These are phyloP conservation scores for Yarrowia sp. DNA, from an alignment of 805 yeast species.

Conservation along the genomic window DNA sequence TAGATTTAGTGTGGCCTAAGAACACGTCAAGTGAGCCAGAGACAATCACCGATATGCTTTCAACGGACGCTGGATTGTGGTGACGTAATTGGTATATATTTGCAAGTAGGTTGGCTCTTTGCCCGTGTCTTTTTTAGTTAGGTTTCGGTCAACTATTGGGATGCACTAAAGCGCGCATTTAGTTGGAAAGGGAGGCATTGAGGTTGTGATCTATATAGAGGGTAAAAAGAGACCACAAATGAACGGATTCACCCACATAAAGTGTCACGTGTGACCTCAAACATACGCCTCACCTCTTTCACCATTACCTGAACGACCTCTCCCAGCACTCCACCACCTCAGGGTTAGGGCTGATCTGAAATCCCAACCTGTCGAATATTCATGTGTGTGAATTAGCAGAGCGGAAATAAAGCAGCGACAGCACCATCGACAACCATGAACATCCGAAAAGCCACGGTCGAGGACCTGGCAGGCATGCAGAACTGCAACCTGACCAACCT, in stretches of 20 bases:
- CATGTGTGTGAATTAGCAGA: neutral
- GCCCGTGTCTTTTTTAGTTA: too few species aligned
- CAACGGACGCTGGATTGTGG: neutral
- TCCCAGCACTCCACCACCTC: neutral
- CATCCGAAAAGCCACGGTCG: conserved; percentile 84
- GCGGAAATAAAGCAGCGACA: neutral
- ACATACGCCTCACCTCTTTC: neutral
- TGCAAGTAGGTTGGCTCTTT: too few species aligned
- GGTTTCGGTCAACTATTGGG: too few species aligned
- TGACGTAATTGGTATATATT: too few species aligned
- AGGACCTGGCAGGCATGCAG: conserved; percentile 93
- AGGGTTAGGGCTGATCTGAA: conserved; percentile 36
- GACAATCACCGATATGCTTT: neutral
- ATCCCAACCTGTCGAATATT: conserved; percentile 14
- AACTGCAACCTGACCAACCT: conserved; percentile 89
- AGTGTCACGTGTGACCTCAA: neutral
- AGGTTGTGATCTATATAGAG: too few species aligned
- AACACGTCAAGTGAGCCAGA: neutral
- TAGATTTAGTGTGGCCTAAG: neutral
- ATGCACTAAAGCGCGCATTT: too few species aligned
- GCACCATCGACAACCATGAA: conserved; percentile 57
- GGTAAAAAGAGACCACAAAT: too few species aligned
- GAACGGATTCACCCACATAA: too few species aligned
- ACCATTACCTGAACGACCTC: too few species aligned
- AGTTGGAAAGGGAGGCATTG: too few species aligned